Evolutionary conservation across 1,284 basidiomycete species (phyloP), one percentile per base, ranked within the genome.

Genomic region (Microbotryum lychnidis-dioicae): DNA sequence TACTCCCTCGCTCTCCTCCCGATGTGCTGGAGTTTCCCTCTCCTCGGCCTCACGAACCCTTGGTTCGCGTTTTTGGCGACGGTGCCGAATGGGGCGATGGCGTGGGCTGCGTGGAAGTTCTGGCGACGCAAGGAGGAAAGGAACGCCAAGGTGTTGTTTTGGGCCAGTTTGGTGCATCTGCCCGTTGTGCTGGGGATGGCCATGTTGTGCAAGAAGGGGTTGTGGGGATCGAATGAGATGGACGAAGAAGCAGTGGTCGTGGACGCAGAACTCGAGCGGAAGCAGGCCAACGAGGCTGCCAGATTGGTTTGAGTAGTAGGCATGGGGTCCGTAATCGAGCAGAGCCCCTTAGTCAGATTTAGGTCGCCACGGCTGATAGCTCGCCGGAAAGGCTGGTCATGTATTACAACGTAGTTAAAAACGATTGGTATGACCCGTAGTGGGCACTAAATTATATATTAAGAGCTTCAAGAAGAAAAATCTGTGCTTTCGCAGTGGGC

Each of bases 151-250:
- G 79, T 78, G 52, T 76, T 91, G 29, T 97, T 89, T 73, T 87
- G 88, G 73, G 83, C 89, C 64, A 87, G 86, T 75, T 74, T 98
- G 66, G 92, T 92, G 84, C 94, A 94, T 76, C 75, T 98, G 60
- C 94, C 96, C 0, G 87, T 87, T 10, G 80, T 97, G 14, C 80
- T 98, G 67, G 89, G 86, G 0, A 78, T 98, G 63, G 93, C 94
- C 84, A 93, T 99, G 89, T 80, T 87, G 62, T 90, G 92, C 76
- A 94, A 94, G 78, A 84, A 86, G 71, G 85, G 87, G 1, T 49
- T 70, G 23, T 69, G 67, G 67, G 62, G 56, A 1, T 27, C 42
- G 0, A 50, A 62, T 20, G 54, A 23, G n/a, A 44, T 37, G 20
- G 58, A 42, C 12, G 63, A 20, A 6, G 53, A 50, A 33, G 54